Evolutionary conservation across 2,329 filamentous ascomycete species (phyloP), one percentile per base, ranked within the genome.

Genomic region (Akanthomyces uredinophilus): DNA sequence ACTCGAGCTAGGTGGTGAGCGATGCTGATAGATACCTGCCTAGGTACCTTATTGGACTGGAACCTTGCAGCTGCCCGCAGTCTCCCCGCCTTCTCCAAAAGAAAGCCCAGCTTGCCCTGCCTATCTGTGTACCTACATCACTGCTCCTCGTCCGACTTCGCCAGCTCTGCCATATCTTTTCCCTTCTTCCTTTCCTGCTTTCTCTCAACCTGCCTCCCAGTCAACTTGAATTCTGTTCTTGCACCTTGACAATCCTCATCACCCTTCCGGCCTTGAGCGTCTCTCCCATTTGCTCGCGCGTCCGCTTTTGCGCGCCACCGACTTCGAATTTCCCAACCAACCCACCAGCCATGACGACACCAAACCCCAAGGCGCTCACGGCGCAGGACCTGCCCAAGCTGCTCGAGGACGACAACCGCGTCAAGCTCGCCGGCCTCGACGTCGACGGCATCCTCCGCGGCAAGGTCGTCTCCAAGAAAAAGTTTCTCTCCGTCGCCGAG

Each of bases 381-480:
- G 72, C 81, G 64, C 82, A 87, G 57, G 80, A 84, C 65, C 79
- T 93, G 61, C 81, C 86, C 27, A 75, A 82, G 64, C 75, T 92
- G 32, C 84, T 92, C 61, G 77, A 82, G 39, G 60, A 65, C 11
- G 68, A 69, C 37, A 64, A 58, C 7, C 66, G 67, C 27, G 64
- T 68, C 63, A 69, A 68, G 46, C 80, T 94, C 39, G 90, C 89
- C 5, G 90, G 90, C 24, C 75, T 91, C 58, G 90, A 94, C 71
- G 86, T 90, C 54, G 90, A 94, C 70, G 90, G 90, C 62, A 82
- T 89, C 58, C 77, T 93, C 56, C 87, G 90, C 41, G 90, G 90
- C 56, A 94, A 94, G 75, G 81, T 94, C 62, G 86, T 94, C 75
- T 88, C 88, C 66, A 92, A 93, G 80, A 87, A 87, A 73, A 94